These are phyloP conservation scores for Diplodia sapinea DNA, from an alignment of 2,329 filamentous ascomycete species.

Conservation along the genomic window DNA sequence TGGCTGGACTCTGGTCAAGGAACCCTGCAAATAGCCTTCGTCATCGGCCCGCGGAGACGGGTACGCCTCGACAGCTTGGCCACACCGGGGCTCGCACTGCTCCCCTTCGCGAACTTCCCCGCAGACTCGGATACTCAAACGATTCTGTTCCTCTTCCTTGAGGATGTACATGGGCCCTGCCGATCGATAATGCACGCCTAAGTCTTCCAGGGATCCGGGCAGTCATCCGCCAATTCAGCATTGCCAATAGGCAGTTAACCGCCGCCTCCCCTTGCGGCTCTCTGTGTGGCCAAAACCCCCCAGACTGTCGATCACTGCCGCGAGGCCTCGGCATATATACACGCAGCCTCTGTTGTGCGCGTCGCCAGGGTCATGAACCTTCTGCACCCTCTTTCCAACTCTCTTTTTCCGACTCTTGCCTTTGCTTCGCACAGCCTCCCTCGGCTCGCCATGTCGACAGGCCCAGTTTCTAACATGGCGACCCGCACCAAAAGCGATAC, in stretches of 20 bases:
- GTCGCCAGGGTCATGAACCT: not conserved
- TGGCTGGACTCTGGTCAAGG: not conserved
- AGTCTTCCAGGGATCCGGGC: not conserved
- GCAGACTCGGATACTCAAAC: not conserved
- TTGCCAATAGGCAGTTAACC: not conserved
- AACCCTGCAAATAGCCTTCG: conserved; percentile 3
- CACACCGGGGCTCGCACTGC: not conserved
- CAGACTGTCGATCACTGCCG: too few species aligned
- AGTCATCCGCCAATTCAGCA: not conserved
- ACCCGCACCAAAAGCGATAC: conserved; percentile 4
- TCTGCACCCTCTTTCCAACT: not conserved
- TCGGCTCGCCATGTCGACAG: not conserved
- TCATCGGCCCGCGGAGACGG: not conserved
- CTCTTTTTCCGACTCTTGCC: not conserved
- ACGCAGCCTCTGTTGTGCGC: not conserved
- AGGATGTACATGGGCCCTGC: not conserved
- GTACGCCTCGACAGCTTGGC: not conserved
- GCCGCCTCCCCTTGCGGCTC: not conserved
- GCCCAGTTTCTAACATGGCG: not conserved
- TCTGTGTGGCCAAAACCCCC: not conserved
- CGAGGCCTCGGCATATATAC: conserved; percentile 13
- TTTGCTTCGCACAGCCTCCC: not conserved
- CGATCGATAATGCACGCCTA: not conserved
- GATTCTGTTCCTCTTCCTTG: not conserved
- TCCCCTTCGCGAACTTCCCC: not conserved